These are phyloP conservation scores for Chloris gayana DNA, from an alignment of 176 grass and related monocot species.

Conservation along the genomic window DNA sequence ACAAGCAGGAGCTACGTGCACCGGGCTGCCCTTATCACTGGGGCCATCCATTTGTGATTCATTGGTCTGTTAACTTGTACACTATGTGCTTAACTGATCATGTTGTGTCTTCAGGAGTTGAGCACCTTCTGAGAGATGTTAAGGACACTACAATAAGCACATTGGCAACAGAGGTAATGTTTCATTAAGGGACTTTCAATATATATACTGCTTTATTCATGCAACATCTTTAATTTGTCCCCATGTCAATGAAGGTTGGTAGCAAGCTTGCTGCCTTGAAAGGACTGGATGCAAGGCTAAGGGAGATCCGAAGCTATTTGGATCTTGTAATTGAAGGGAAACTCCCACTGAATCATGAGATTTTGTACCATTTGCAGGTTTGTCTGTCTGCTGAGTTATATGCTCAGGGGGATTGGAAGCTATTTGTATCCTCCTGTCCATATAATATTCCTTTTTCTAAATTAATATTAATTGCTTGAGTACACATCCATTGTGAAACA, in stretches of 20 bases:
- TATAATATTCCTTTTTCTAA: not conserved
- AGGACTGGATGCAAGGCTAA: constrained; percentile 81
- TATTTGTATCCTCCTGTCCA: not conserved
- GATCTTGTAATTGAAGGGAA: constrained; percentile 93
- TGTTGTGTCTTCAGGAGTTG: constrained; percentile 67
- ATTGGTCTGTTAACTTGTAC: not conserved
- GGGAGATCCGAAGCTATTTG: constrained; percentile 83
- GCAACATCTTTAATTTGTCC: constrained; percentile 21
- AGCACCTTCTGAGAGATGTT: constrained; percentile 94
- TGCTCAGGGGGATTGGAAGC: not conserved
- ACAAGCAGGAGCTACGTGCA: no score
- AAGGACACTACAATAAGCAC: constrained; percentile 98
- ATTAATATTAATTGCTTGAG: not conserved
- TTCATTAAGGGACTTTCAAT: constrained; percentile 3
- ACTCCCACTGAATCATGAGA: constrained; percentile 93
- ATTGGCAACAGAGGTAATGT: constrained; percentile 82
- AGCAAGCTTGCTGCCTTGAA: constrained; percentile 93
- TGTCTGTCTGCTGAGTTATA: not conserved
- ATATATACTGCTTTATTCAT: constrained; percentile 20
- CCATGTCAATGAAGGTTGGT: constrained; percentile 60
- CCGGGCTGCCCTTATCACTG: no score
- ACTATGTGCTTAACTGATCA: not conserved
- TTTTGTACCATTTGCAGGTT: constrained; percentile 98
- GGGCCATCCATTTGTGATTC: not conserved
- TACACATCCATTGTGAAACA: not conserved